These are phyloP conservation scores for Xylaria castorea DNA, from an alignment of 495 filamentous ascomycete genomes.

Conservation along the genomic window DNA sequence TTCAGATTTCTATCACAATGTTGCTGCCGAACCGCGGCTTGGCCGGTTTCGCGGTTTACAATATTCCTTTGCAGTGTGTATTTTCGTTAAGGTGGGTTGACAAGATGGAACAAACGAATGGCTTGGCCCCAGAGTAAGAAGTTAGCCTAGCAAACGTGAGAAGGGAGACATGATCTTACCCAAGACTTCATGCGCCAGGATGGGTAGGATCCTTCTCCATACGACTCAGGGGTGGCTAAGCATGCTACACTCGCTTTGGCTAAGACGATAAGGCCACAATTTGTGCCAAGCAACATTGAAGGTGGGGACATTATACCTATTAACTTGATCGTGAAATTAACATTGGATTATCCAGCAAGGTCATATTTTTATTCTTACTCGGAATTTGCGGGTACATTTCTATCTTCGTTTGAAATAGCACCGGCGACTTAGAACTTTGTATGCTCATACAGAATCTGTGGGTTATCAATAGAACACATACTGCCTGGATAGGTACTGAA, in stretches of 20 bases:
- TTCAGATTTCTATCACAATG: neutral
- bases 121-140: neutral
- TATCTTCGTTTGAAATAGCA: neutral
- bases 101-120: neutral
- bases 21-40: neutral
- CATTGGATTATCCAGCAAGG: neutral
- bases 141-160: neutral
- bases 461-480: neutral
- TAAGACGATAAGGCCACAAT: neutral
- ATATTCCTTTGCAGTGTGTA: neutral
- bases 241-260: neutral
- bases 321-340: conserved; percentile 5
- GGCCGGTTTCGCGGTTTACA: neutral
- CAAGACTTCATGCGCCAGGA: conserved; percentile 4
- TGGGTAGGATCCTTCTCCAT: conserved; percentile 17
- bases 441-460: neutral
- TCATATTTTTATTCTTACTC: neutral
- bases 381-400: neutral
- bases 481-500: neutral
- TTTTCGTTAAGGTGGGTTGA: conserved; percentile 7
- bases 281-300: neutral
- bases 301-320: neutral
- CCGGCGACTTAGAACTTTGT: neutral
- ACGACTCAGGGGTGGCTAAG: conserved; percentile 10
- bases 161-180: neutral